These are phyloP conservation scores for Fusarium chlamydosporum DNA, from an alignment of 2,329 filamentous ascomycete genomes.

Conservation along the genomic window DNA sequence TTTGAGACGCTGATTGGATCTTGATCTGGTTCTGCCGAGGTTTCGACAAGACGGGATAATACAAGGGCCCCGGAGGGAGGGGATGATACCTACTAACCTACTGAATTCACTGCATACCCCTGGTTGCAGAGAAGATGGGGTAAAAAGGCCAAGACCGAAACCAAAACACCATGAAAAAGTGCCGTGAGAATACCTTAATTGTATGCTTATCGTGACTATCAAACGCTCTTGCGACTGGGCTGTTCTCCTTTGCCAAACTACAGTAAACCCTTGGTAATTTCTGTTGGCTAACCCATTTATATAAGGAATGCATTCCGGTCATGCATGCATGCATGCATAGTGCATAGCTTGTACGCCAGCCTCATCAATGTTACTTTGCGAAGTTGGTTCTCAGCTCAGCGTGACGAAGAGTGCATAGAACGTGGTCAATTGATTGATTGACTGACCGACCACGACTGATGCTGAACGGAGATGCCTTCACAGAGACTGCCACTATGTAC, in stretches of 20 bases:
- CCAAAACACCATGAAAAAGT: constrained; percentile 1
- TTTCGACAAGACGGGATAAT: constrained; percentile 2
- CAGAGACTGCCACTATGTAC: background rate
- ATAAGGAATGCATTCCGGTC: constrained; percentile 3
- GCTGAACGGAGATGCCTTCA: background rate
- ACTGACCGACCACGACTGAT: background rate
- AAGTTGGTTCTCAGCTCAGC: background rate
- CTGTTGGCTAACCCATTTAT: background rate
- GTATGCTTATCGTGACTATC: constrained; percentile 30
- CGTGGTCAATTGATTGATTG: constrained; percentile 4
- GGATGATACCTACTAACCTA: no score
- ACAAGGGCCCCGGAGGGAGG: no score
- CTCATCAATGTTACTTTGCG: background rate
- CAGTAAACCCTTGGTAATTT: background rate
- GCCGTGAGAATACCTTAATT: constrained; percentile 22
- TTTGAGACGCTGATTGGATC: constrained; percentile 1
- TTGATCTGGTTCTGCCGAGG: background rate
- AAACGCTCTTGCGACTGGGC: constrained; percentile 7
- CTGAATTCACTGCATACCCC: no score
- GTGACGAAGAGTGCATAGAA: background rate
- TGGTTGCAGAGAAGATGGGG: constrained; percentile 13
- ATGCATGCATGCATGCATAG: background rate
- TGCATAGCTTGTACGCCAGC: background rate
- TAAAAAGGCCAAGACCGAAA: constrained; percentile 3
- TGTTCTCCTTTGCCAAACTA: background rate